Base-by-base conservation (phyloP, 164 flowering plant genomes). In the Macadamia tetraphylla region DNA sequence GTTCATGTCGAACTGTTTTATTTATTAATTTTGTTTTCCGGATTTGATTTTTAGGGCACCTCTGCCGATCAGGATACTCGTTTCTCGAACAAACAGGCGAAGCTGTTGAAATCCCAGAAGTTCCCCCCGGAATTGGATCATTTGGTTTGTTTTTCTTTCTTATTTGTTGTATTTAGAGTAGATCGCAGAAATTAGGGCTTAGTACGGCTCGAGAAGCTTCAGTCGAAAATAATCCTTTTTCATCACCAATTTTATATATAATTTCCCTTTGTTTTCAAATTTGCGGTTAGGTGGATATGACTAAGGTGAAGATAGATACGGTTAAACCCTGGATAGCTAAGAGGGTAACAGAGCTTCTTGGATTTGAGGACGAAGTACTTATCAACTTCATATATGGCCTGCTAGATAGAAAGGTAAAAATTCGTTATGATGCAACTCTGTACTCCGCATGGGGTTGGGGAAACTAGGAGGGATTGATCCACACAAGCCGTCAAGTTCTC, bases 41-140 rank as follows among this genome's bases (percentile, higher is more conserved):
- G 29, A 18, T 67, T 51, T 48, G 52, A 13, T 17, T 49, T 55
- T 29, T 35, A 94, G 99, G 99, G 99, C 48, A 95, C 99, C 30
- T 86, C 99, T 2, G 99, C 99, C 9, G 99, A 95, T 69, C 99
- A 95, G 72, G 99, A 95, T 76, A 95, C 99, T 53, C 85, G 98
- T 43, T 95, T 95, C 80, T 95, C 99, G 40, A 95, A 95, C 82
- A 95, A 95, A 83, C 96, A 90, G 73, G 97, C 98, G 23, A 95
- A 95, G 84, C 84, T 95, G 51, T 30, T 95, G 75, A 95, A 95
- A 78, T 85, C 98, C 15, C 97, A 95, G 81, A 95, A 95, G 78
- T 95, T 95, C 49, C 81, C 94, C 43, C 80, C 97, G 5, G 99
- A 92, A 81, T 74, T 95, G 76, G 99, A 95, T 6, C 83, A 90